A percentile compares a stretch with the other conserved stretches of the same genome.
These are phyloP conservation scores for Agaricus sinodeliciosus DNA, from an alignment of 768 basidiomycete species.

Conservation along the genomic window DNA sequence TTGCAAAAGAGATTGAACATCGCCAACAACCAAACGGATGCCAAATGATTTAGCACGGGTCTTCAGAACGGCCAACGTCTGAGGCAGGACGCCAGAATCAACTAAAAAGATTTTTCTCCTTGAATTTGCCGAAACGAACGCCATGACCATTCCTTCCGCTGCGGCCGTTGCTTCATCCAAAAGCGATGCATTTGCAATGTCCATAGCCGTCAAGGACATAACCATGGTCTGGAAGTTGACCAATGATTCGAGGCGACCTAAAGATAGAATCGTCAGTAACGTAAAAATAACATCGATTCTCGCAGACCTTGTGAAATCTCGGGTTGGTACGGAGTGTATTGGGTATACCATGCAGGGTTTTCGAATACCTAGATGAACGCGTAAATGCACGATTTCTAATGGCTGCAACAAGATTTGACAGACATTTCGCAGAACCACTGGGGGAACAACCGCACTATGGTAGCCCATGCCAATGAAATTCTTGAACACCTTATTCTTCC, in stretches of 20 bases:
- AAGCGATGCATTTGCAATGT: constrained; percentile 93
- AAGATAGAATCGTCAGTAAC: constrained; percentile 8
- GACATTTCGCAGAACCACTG: constrained; percentile 90
- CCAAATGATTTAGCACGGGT: constrained; percentile 94
- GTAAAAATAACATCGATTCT: constrained; percentile 10
- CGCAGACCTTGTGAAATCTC: constrained; percentile 93
- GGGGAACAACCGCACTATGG: constrained; percentile 91
- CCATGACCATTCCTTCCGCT: constrained; percentile 96
- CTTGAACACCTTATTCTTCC: constrained; percentile 74
- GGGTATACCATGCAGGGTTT: constrained; percentile 98
- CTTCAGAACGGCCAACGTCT: constrained; percentile 83
- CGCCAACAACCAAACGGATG: constrained; percentile 71
- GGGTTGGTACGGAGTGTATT: constrained; percentile 93
- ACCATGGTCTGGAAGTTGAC: constrained; percentile 98
- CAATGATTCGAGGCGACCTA: constrained; percentile 92
- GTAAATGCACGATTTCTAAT: background rate
- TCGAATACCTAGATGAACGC: constrained; percentile 60
- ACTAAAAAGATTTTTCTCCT: constrained; percentile 84
- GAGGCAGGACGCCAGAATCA: constrained; percentile 76
- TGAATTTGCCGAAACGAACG: constrained; percentile 58
- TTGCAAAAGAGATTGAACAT: constrained; percentile 42
- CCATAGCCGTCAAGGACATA: constrained; percentile 88
- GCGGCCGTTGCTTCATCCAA: constrained; percentile 94
- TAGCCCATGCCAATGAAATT: constrained; percentile 99
- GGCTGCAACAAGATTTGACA: constrained; percentile 11